Evolutionary conservation across 495 filamentous ascomycete genomes (phyloP).

Genomic region (Neurospora tetrasperma): DNA sequence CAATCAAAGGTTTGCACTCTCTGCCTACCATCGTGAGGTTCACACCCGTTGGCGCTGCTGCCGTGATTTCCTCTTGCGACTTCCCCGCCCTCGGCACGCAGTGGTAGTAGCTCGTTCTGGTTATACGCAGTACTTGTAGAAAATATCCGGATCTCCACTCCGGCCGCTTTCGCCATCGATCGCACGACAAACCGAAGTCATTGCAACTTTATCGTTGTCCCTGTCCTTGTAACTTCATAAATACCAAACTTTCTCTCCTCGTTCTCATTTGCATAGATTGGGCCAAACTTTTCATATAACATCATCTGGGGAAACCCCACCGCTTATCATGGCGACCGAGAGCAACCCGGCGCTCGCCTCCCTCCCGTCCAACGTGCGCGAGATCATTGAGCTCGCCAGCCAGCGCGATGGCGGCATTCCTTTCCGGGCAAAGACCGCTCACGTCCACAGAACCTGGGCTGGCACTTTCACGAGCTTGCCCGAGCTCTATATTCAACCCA

Average conservation of each 20-base stretch:
- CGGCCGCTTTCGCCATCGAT: neutral
- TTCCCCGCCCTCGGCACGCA: neutral
- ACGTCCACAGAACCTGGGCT: slow-evolving; percentile 94
- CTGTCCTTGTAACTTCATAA: neutral
- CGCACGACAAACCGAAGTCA: neutral
- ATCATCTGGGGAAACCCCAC: neutral
- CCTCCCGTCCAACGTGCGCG: slow-evolving; percentile 14
- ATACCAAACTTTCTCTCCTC: neutral
- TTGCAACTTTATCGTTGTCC: neutral
- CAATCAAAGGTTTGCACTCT: neutral
- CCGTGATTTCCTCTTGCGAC: neutral
- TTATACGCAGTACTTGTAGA: neutral
- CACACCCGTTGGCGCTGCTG: neutral
- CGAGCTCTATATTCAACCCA: slow-evolving; percentile 80
- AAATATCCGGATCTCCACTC: neutral
- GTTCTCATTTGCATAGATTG: neutral
- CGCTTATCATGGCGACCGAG: slow-evolving; percentile 9
- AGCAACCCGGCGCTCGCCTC: slow-evolving; percentile 1
- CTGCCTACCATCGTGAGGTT: neutral
- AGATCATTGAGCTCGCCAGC: slow-evolving; percentile 10
- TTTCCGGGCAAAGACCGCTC: slow-evolving; percentile 60
- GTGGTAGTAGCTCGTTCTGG: neutral
- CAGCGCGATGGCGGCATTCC: slow-evolving; percentile 38
- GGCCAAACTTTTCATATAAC: neutral
- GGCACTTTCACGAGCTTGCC: slow-evolving; percentile 79